A percentile compares a stretch with the other conserved stretches of the same genome.
These are phyloP conservation scores for Aspergillus wentii DNA, from an alignment of 495 filamentous ascomycete genomes.

Conservation along the genomic window DNA sequence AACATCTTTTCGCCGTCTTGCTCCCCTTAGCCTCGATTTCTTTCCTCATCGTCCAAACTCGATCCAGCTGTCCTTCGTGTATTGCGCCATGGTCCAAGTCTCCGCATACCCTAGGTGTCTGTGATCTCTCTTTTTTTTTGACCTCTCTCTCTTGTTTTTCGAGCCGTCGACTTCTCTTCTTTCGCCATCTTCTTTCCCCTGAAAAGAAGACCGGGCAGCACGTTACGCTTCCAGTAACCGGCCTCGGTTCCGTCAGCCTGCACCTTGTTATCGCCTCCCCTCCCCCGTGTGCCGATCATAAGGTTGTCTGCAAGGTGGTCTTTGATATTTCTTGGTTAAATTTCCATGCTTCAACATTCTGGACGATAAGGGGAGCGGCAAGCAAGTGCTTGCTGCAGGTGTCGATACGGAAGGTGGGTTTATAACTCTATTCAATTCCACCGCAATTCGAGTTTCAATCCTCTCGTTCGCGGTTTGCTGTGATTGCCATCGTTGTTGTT, in stretches of 20 bases:
- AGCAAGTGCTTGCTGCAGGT: slow-evolving; percentile 52
- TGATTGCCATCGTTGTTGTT: too few species aligned
- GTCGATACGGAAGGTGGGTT: slow-evolving; percentile 48
- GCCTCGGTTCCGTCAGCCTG: slow-evolving; percentile 3
- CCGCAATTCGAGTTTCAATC: slow-evolving; percentile 2
- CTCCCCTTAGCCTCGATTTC: slow-evolving; percentile 9
- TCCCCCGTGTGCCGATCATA: slow-evolving; percentile 19
- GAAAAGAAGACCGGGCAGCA: too few species aligned
- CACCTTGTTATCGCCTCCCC: slow-evolving; percentile 6
- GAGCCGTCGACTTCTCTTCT: too few species aligned
- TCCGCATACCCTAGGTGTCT: slow-evolving; percentile 21
- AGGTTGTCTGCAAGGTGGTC: slow-evolving; percentile 25
- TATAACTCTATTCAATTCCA: slow-evolving; percentile 10
- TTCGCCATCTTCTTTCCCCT: slow-evolving; percentile 6
- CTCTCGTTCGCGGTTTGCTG: too few species aligned
- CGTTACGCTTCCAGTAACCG: too few species aligned
- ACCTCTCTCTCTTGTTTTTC: too few species aligned
- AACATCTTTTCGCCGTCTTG: too few species aligned
- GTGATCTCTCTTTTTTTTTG: slow-evolving; percentile 20
- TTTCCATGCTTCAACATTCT: slow-evolving; percentile 51
- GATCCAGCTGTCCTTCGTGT: slow-evolving; percentile 19
- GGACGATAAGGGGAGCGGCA: slow-evolving; percentile 49
- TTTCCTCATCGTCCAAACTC: slow-evolving; percentile 15
- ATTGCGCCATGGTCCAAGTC: slow-evolving; percentile 26
- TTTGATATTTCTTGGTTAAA: slow-evolving; percentile 21